Conservation (phyloP, 2,329 filamentous ascomycete genomes). For the Colletotrichum horii region DNA sequence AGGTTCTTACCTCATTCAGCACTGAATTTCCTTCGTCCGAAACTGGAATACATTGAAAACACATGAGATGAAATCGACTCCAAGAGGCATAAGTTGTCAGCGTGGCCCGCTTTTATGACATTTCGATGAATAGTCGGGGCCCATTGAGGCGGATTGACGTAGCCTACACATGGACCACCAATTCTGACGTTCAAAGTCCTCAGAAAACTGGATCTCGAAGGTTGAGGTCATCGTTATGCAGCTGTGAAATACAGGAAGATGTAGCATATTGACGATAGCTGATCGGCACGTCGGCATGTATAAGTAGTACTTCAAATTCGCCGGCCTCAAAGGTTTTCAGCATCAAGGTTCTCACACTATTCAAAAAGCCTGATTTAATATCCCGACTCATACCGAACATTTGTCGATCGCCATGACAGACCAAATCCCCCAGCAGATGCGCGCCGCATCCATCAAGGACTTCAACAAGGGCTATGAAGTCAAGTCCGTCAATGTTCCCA, state of each 20-base stretch:
- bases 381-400: not conserved
- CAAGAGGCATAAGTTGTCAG: not conserved
- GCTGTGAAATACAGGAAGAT: not conserved
- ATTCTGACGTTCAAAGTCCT: not conserved
- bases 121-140: not conserved
- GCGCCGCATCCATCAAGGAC: conserved; percentile 32
- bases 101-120: conserved; percentile 14
- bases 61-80: not conserved
- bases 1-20: fast-evolving
- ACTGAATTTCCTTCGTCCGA: not conserved
- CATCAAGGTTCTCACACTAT: not conserved
- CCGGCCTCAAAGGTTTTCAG: not conserved
- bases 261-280: not conserved
- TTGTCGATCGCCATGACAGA: not conserved
- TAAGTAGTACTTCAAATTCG: not conserved
- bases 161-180: not conserved
- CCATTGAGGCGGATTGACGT: conserved; percentile 3
- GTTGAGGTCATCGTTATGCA: not conserved
- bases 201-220: not conserved
- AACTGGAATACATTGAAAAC: not conserved
- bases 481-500: conserved; percentile 21
- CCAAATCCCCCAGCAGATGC: conserved; percentile 31
- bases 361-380: not conserved
- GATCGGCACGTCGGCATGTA: not conserved
- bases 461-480: conserved; percentile 16